Percentiles rank a stretch among this genome's conserved stretches.
Conservation (phyloP, 306 rosid genomes). For the Amphicarpaea edgeworthii region DNA sequence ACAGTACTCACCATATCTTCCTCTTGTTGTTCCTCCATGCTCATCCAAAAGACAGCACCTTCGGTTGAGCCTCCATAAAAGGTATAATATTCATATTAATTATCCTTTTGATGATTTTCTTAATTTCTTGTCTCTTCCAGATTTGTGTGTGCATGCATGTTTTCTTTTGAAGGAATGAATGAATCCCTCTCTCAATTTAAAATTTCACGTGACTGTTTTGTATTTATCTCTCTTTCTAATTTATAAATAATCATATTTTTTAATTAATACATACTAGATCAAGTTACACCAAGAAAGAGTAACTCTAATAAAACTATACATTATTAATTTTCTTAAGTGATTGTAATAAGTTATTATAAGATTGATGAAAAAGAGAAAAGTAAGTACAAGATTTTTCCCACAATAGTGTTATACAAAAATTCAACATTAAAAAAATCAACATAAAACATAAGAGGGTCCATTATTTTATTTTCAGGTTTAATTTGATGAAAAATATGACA, state of each 20-base stretch:
- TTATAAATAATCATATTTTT: neutral
- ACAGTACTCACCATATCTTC: conserved; percentile 26
- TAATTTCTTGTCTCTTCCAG: conserved; percentile 1
- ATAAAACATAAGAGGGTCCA: neutral
- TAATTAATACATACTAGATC: too few relatives aligned
- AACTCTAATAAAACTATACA: too few relatives aligned
- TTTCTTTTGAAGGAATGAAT: neutral
- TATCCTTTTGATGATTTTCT: too few relatives aligned
- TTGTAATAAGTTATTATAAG: too few relatives aligned
- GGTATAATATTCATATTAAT: too few relatives aligned
- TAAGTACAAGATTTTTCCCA: too few relatives aligned
- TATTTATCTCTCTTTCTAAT: neutral
- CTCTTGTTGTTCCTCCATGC: conserved; percentile 43
- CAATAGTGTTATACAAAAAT: neutral
- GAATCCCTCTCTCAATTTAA: neutral
- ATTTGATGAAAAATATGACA: neutral
- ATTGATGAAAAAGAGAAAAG: too few relatives aligned
- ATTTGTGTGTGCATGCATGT: neutral
- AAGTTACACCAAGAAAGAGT: too few relatives aligned
- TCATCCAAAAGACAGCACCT: conserved; percentile 49
- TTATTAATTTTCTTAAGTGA: too few relatives aligned
- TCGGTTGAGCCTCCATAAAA: conserved; percentile 58
- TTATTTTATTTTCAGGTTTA: neutral
- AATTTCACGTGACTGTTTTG: neutral
- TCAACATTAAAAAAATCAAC: neutral